phyloP scores from a whole-genome alignment of 257 asterid genomes.

The Lycium ferocissimum region DNA sequence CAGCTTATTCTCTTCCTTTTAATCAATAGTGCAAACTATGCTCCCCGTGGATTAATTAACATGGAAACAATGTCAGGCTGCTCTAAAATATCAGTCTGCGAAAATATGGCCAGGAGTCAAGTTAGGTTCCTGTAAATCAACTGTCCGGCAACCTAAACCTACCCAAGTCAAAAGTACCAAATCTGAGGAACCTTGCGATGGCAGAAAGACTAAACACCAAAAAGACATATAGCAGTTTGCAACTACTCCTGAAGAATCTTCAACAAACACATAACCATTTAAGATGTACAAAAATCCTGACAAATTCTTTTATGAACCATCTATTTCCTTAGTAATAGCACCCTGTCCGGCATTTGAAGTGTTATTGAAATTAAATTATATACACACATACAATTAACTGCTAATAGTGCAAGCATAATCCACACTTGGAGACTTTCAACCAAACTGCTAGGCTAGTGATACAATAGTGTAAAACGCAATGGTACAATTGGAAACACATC shows the following conservation, averaged over 20 bases:
- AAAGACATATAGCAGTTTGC: slow-evolving; percentile 14
- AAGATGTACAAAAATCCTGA: slow-evolving; percentile 19
- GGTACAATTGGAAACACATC: neutral
- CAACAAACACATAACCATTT: neutral
- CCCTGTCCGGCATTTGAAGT: slow-evolving; percentile 14
- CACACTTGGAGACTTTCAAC: slow-evolving; percentile 23
- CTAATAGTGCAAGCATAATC: neutral
- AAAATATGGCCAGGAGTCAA: neutral
- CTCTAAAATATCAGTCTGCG: neutral
- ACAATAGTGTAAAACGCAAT: neutral
- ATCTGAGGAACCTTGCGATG: neutral
- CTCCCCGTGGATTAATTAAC: neutral
- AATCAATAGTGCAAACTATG: neutral
- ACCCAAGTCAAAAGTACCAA: neutral
- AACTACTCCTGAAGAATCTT: slow-evolving; percentile 11
- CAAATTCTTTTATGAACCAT: neutral
- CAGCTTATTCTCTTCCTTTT: neutral
- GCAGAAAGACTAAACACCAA: slow-evolving; percentile 20
- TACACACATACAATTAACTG: neutral
- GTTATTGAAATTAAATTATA: neutral
- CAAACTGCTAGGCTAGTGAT: neutral
- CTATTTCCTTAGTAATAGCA: slow-evolving; percentile 10
- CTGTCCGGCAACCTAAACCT: slow-evolving; percentile 8
- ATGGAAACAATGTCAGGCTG: slow-evolving; percentile 23
- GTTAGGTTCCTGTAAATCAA: slow-evolving; percentile 8